Percentiles rank a stretch among this genome's conserved stretches.
Conservation (phyloP, 1,284 basidiomycete species). For the Cutaneotrichosporon sp. region DNA sequence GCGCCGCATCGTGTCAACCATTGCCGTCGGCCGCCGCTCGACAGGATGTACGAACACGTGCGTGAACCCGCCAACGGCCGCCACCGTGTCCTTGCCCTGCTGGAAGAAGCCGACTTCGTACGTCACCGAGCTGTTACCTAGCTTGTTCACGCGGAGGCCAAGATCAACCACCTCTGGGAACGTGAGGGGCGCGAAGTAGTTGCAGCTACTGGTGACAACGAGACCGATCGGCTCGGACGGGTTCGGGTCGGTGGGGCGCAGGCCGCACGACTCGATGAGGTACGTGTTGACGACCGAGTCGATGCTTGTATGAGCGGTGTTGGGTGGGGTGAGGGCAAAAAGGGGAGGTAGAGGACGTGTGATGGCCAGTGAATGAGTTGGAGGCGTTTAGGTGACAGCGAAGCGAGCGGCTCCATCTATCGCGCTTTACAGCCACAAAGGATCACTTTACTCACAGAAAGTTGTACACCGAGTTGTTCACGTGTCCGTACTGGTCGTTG, state of each 20-base stretch:
- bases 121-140: slow-evolving; percentile 24
- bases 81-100: slow-evolving; percentile 9
- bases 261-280: slow-evolving; percentile 24
- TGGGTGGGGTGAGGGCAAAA: neutral
- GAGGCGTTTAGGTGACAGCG: no score
- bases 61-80: slow-evolving; percentile 26
- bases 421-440: no score
- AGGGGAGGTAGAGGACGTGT: neutral
- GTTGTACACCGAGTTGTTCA: slow-evolving; percentile 28
- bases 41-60: slow-evolving; percentile 27
- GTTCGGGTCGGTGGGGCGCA: slow-evolving; percentile 17
- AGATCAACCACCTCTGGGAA: slow-evolving; percentile 26
- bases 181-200: slow-evolving; percentile 24
- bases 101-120: slow-evolving; percentile 26
- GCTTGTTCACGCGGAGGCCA: slow-evolving; percentile 23
- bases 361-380: no score
- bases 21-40: slow-evolving; percentile 19
- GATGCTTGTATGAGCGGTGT: slow-evolving; percentile 18
- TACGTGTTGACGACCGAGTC: slow-evolving; percentile 27
- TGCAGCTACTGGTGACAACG: slow-evolving; percentile 22
- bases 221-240: slow-evolving; percentile 24
- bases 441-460: slow-evolving; percentile 16
- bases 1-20: slow-evolving; percentile 18
- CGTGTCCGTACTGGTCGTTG: slow-evolving; percentile 27
- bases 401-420: no score